Evolutionary conservation across 352 stramenopile genomes (phyloP).

Genomic region (Pythium utonaiense): DNA sequence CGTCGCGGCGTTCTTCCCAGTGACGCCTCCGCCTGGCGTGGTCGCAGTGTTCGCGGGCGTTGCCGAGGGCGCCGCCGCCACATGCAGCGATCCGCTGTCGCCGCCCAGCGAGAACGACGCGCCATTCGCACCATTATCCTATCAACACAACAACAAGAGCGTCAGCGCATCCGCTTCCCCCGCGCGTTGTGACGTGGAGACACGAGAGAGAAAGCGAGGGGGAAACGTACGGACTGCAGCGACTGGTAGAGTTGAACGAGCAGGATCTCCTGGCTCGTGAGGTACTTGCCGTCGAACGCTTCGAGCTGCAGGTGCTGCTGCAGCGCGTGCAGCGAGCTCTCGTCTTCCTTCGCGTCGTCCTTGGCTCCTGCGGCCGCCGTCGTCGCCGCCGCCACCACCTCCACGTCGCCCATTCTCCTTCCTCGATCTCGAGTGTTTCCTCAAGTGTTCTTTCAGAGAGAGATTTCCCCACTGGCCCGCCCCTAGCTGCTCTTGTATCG

Average conservation of each 20-base stretch:
- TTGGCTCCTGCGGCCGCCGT: conserved; percentile 7
- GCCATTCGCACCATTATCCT: conserved; percentile 7
- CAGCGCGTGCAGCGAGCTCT: conserved; percentile 40
- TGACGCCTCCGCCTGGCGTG: conserved; percentile 6
- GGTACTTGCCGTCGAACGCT: conserved; percentile 62
- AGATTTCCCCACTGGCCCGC: conserved; percentile 2
- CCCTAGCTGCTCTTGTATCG: not conserved
- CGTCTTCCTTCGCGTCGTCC: conserved; percentile 39
- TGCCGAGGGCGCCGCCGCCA: conserved; percentile 1
- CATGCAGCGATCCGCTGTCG: not conserved
- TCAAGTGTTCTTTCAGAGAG: conserved; percentile 22
- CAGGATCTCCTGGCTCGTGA: conserved; percentile 76
- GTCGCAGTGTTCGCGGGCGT: conserved; percentile 5
- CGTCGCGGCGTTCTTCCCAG: conserved; percentile 1
- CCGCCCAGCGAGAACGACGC: not conserved
- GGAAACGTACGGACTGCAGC: conserved; percentile 21
- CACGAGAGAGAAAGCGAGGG: not conserved
- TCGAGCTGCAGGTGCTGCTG: conserved; percentile 77
- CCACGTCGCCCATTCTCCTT: conserved; percentile 15
- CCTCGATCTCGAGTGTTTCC: not conserved
- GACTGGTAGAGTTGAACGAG: conserved; percentile 64
- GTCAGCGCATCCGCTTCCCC: no score
- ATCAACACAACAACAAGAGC: not conserved
- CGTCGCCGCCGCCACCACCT: conserved; percentile 3
- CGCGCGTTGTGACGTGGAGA: no score